Percentiles rank a stretch among this genome's conserved stretches.
These are phyloP conservation scores for Trichoderma koningii DNA, from an alignment of 2,329 filamentous ascomycete species.

Conservation along the genomic window DNA sequence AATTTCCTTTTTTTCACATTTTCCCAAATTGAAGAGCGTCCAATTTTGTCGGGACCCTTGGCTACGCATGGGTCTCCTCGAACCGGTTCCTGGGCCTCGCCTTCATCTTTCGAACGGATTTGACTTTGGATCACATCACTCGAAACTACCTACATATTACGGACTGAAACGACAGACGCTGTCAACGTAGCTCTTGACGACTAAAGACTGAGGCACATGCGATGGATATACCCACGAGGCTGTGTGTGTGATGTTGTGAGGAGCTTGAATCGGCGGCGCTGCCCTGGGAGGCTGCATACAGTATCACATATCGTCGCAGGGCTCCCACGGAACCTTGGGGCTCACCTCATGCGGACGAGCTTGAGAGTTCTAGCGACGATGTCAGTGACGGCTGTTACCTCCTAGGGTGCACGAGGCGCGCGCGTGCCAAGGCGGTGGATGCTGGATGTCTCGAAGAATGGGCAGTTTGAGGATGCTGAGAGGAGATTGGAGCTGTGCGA, in stretches of 20 bases:
- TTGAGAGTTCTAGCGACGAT: background rate
- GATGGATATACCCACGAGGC: constrained; percentile 48
- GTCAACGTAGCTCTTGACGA: constrained; percentile 43
- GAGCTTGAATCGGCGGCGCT: constrained; percentile 38
- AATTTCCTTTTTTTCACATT: constrained; percentile 29
- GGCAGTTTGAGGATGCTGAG: constrained; percentile 34
- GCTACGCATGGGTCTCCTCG: constrained; percentile 35
- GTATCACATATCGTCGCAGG: background rate
- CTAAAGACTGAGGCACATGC: constrained; percentile 44
- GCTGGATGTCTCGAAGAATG: constrained; percentile 37
- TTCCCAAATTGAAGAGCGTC: constrained; percentile 26
- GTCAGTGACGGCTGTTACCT: constrained; percentile 9
- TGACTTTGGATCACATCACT: constrained; percentile 42
- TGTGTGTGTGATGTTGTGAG: constrained; percentile 42
- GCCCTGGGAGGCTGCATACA: constrained; percentile 23
- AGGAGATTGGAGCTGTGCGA: constrained; percentile 28
- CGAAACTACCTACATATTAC: constrained; percentile 39
- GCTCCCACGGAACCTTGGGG: background rate
- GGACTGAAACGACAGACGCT: constrained; percentile 40
- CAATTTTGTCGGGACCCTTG: constrained; percentile 37
- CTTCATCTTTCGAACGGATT: constrained; percentile 34
- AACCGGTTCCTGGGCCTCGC: constrained; percentile 35
- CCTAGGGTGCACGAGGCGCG: constrained; percentile 9
- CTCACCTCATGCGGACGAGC: background rate
- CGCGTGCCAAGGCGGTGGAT: constrained; percentile 39